Evolutionary conservation across 805 yeast genomes (phyloP), one percentile per base, ranked within the genome.

Genomic region (Nakazawaea populi): DNA sequence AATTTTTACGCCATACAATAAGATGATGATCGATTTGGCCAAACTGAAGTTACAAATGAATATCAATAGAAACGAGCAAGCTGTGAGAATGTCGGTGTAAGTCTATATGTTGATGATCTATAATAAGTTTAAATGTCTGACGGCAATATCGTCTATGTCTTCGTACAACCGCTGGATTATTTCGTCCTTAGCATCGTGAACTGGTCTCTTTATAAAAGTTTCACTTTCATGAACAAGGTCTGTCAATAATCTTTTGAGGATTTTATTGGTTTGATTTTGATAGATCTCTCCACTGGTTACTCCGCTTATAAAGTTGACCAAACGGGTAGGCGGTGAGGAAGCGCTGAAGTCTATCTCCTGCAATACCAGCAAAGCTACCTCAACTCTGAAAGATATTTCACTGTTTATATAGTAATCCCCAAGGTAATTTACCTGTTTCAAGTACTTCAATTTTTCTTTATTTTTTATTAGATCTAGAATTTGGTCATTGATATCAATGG

Each of bases 351-450:
- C 40, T 44, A 36, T 52, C 53, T 72, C 75, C 55, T 78, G 80
- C 1, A 75, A 52, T 0, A 75, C 71, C 3, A 94, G 88, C 37
- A 91, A 64, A 0, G 90, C 96, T 2, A 91, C 81, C 52, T 83
- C 82, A 0, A 89, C 78, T 47, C 97, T 70, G 62, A 83, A 90
- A 10, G 96, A 88, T 1, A 83, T 63, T 3, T 76, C 78, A 1
- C 67, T 70, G 40, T 72, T 76, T 2, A 89, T 64, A 0, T 95
- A 86, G 63, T 88, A 91, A 32, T 87, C 92, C 1, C 85, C 94
- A 62, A 66, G 77, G 60, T 89, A 92, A 7, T 76, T 84, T 40
- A 67, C 55, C 3, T 71, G 65, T 55, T 74, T 66, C 41, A 91
- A 68, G 58, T 74, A 83, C 9, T 65, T 67, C 1, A 54, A 54